Evolutionary conservation across 225 moss, liverwort and hornwort genomes (phyloP), one percentile per base, ranked within the genome.

Genomic region (Lunularia cruciata): DNA sequence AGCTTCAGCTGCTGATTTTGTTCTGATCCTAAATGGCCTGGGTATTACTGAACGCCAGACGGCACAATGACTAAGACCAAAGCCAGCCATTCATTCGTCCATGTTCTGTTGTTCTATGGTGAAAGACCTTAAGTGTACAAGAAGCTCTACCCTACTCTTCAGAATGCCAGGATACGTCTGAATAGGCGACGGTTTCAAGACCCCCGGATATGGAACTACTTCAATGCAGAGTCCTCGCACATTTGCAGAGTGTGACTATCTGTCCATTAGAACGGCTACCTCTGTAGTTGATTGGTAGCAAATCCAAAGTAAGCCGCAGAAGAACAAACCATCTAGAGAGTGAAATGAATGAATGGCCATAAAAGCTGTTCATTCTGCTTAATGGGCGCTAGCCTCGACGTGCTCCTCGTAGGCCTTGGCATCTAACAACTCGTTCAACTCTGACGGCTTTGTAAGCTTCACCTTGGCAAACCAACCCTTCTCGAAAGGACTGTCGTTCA

Each of bases 401-500:
- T 83, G 80, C 39, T 77, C 67, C 60, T 89, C 86, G 60, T 92
- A 92, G 16, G 81, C 79, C 69, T 74, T 76, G 11, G 86, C 75
- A 61, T 67, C 76, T 0, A 92, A 71, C 76, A 95, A 76, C 39
- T 73, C 66, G n/a, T 87, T 70, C 0, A 92, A 60, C 69, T 87
- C 85, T 15, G 85, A 71, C 3, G 81, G 73, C 67, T 87, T 76
- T 22, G 73, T 74, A 16, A 93, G 16, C 82, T 86, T 93, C 4
- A 93, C 61, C 73, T 93, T 93, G 25, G 88, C 77, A 49, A 88
- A 90, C 90, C 90, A 93, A 0, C 90, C 90, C 20, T 81, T 57
- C 3, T 68, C 73, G 23, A 82, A 90, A 15, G 93, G 93, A 31
- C 84, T 79, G 1, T 72, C 23, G 52, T 94, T 94, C 22, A 94